Evolutionary conservation across 2,329 filamentous ascomycete genomes (phyloP), one percentile per base, ranked within the genome.

Genomic region (Calycina marina): DNA sequence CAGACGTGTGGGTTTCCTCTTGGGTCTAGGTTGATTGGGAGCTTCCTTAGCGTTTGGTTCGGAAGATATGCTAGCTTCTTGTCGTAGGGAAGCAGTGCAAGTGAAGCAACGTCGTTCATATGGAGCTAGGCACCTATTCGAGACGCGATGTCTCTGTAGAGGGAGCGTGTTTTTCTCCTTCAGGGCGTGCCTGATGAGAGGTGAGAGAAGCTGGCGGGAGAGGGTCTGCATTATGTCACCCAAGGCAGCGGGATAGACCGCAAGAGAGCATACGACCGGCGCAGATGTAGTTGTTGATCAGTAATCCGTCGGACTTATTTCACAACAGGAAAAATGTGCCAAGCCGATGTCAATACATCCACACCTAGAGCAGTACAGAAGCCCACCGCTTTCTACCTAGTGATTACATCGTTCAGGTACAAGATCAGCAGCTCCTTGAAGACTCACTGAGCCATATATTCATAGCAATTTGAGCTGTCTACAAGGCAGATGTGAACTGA

Each of bases 101-200:
- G 74, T 77, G 54, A 77, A 80, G 54, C 79, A 78, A 47, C 56
- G 61, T 38, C 69, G 67, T 41, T 67, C 70, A 36, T 67, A 65
- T 8, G 70, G 67, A 29, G 34, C 30, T 43, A 42, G 43, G 12
- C 28, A 30, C 17, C 28, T 35, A 2, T 59, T 51, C 25, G 60
- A 63, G 38, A 63, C 53, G 52, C 69, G 65, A 40, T 71, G 64
- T 35, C 44, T 51, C 37, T 55, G 55, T 14, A 50, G 40, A 12
- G 38, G 36, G 24, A 34, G 37, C 18, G 28, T 18, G 24, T 8
- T 34, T 25, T 37, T 30, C 35, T 45, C 41, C 39, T 32, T 32
- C 6, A 45, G 18, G 11, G 41, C 28, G 20, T 36, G 40, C 27
- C 42, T 36, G 3, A 34, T 25, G 17, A 34, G 28, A 12, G 42